A percentile compares a stretch with the other conserved stretches of the same genome.
These are phyloP conservation scores for Hirschioporus abietinus DNA, from an alignment of 768 basidiomycete genomes.

Conservation along the genomic window DNA sequence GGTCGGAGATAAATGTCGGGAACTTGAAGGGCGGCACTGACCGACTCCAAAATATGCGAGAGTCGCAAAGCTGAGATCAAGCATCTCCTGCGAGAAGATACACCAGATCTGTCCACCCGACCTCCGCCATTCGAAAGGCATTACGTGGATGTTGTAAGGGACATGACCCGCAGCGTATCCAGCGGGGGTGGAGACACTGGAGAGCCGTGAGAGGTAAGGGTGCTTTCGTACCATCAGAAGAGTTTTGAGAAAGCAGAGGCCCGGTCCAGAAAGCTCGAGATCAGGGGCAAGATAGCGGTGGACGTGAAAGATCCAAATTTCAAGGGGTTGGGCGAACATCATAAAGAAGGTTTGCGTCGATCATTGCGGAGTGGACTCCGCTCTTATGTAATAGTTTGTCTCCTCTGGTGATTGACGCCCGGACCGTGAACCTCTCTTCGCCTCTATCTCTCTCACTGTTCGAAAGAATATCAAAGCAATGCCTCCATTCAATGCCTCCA, in stretches of 20 bases:
- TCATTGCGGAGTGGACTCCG: background rate
- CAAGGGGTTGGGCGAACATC: too few relatives aligned
- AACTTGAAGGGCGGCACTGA: background rate
- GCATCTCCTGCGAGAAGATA: background rate
- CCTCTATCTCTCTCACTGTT: background rate
- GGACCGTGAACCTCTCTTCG: background rate
- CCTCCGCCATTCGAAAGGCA: background rate
- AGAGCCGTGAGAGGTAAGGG: background rate
- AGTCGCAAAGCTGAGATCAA: background rate
- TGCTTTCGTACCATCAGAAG: background rate
- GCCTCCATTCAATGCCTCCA: constrained; percentile 12
- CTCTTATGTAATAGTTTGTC: background rate
- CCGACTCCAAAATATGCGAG: background rate
- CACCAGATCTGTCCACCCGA: background rate
- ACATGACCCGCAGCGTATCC: too few relatives aligned
- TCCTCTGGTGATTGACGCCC: background rate
- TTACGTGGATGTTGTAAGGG: background rate
- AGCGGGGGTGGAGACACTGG: background rate
- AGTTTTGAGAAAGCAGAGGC: background rate
- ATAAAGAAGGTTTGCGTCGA: background rate
- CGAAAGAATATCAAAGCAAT: background rate
- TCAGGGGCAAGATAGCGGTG: background rate
- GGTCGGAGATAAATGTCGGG: background rate
- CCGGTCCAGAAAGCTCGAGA: too few relatives aligned
- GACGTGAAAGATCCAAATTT: background rate